These are phyloP conservation scores for Lipomyces lipofer DNA, from an alignment of 805 yeast species.

Conservation along the genomic window DNA sequence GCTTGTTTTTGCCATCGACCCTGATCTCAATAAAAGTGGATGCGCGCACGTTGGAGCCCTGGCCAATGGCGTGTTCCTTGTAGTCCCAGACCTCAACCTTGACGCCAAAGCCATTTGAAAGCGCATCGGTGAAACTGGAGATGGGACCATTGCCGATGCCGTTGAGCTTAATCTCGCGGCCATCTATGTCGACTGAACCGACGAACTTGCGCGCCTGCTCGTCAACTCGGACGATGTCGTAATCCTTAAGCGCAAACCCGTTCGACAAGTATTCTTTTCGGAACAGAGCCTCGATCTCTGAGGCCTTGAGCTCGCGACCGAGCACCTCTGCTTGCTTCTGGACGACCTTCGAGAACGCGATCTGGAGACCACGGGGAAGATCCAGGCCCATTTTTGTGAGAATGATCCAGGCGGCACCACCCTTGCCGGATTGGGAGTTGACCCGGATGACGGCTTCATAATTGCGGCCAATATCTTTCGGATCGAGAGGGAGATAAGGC, in stretches of 20 bases:
- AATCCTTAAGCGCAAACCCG: constrained; percentile 47
- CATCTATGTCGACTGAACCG: constrained; percentile 53
- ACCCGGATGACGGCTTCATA: constrained; percentile 90
- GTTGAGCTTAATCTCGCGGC: constrained; percentile 43
- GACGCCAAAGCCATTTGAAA: constrained; percentile 50
- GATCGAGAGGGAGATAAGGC: constrained; percentile 83
- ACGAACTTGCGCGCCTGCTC: constrained; percentile 48
- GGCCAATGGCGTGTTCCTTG: constrained; percentile 78
- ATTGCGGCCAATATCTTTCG: constrained; percentile 81
- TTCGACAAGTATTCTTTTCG: constrained; percentile 52
- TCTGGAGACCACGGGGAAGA: constrained; percentile 77
- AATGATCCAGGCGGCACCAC: constrained; percentile 88
- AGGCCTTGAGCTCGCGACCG: constrained; percentile 68
- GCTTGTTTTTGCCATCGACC: constrained; percentile 43
- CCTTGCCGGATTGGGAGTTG: constrained; percentile 85
- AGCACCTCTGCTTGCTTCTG: constrained; percentile 67
- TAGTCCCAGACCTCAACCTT: constrained; percentile 65
- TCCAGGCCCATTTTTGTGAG: constrained; percentile 73
- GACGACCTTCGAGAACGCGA: constrained; percentile 69
- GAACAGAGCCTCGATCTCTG: constrained; percentile 66
- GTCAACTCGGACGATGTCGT: constrained; percentile 47
- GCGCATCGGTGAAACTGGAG: constrained; percentile 69
- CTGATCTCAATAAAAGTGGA: constrained; percentile 71
- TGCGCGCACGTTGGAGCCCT: constrained; percentile 68
- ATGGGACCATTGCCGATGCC: constrained; percentile 85